Evolutionary conservation across 257 asterid genomes (phyloP), one percentile per base, ranked within the genome.

Genomic region (Solanum medicagineum): DNA sequence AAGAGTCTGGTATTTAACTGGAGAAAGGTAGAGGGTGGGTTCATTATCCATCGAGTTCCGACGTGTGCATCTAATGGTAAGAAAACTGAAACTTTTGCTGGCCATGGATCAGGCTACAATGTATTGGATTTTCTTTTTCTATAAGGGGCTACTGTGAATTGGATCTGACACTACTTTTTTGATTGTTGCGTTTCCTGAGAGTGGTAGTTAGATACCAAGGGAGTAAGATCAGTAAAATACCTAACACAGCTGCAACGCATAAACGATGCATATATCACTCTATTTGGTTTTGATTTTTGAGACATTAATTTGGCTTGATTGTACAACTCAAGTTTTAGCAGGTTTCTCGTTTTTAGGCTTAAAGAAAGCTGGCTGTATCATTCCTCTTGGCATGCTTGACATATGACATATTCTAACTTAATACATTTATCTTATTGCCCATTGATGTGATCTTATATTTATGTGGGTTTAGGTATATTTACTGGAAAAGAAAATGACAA

Each of bases 401-500:
- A 29, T 85, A 42, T 66, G 70, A 55, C 77, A 8, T 32, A 53
- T 36, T 26, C 79, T 63, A 26, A 17, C 54, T 57, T 1, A 57
- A 42, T 71, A 7, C 45, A 51, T 47, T 75, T 75, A 32, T 44
- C 11, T 81, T 26, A 77, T 51, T 16, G 44, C 47, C 74, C 36
- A 22, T 87, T 60, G 87, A 73, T 29, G 75, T 44, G 55, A 44
- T 49, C 14, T 84, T 79, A 40, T 62, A 56, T 87, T 68, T 84
- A 42, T 42, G 62, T 51, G 62, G 84, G 74, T 88, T 70, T 86
- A 91, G 99, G 97, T 56, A 79, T 91, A 85, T 91, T 90, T 88
- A 22, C 82, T 74, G 91, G 86, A 87, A 89, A 87, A 83, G 85
- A 85, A 86, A 86, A 89, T 87, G 81, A 87, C 20, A 88, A 88